Percentiles rank a stretch among this genome's conserved stretches.
Evolutionary conservation across 192 early-diverging fungal genomes (phyloP).

Genomic region (Backusella liffmaniae): DNA sequence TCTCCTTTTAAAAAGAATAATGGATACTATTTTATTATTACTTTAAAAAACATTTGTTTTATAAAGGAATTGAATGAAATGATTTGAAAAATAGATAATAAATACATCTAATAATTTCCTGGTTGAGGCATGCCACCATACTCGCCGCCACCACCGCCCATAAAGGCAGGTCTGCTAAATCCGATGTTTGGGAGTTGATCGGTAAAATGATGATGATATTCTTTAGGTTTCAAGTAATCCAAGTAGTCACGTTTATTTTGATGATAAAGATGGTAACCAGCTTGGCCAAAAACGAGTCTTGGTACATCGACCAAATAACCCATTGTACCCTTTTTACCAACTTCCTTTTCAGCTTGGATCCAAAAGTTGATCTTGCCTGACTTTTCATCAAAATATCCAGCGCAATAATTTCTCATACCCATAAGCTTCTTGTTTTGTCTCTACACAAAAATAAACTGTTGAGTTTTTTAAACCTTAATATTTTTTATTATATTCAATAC

Average conservation of each 20-base stretch:
- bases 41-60: not conserved
- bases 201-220: not conserved
- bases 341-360: conserved; percentile 36
- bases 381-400: conserved; percentile 26
- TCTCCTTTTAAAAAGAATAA: not conserved
- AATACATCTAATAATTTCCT: not conserved
- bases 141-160: not conserved
- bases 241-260: conserved; percentile 19
- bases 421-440: conserved; percentile 35
- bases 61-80: not conserved
- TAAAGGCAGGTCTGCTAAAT: not conserved
- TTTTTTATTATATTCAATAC: not conserved
- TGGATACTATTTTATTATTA: not conserved
- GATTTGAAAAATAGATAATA: not conserved
- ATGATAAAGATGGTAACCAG: conserved; percentile 17
- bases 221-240: not conserved
- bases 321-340: conserved; percentile 36
- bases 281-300: conserved; percentile 32
- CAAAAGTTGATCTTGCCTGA: conserved; percentile 35
- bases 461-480: not conserved
- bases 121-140: not conserved
- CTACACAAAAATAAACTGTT: not conserved
- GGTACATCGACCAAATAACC: conserved; percentile 38
- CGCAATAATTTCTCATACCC: conserved; percentile 38
- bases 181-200: not conserved